Percentiles rank a stretch among this genome's conserved stretches.
phyloP scores from a whole-genome alignment of 352 stramenopile genomes.

The Paralagenidium karlingii region DNA sequence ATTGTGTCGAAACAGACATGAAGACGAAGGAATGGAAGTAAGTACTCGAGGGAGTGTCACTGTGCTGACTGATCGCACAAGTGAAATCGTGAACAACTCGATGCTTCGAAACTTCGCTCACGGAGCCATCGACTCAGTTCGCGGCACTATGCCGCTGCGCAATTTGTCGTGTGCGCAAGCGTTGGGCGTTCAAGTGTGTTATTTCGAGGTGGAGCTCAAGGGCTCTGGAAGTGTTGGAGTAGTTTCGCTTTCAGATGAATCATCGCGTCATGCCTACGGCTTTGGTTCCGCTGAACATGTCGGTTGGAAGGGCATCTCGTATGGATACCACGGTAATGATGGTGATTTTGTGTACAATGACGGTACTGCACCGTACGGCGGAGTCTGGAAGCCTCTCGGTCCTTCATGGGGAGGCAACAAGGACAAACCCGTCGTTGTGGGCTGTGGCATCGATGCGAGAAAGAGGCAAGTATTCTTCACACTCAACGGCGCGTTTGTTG shows the following conservation, averaged over 20 bases:
- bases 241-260: constrained; percentile 40
- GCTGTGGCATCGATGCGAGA: constrained; percentile 52
- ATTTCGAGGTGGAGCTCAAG: constrained; percentile 68
- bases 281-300: constrained; percentile 75
- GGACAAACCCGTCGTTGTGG: constrained; percentile 18
- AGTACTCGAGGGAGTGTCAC: constrained; percentile 46
- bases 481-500: constrained; percentile 55
- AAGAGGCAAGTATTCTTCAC: constrained; percentile 67
- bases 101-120: constrained; percentile 66
- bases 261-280: constrained; percentile 45
- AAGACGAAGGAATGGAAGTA: constrained; percentile 10
- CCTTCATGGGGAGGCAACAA: constrained; percentile 41
- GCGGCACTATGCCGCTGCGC: constrained; percentile 29
- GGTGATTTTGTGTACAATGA: constrained; percentile 79
- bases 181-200: constrained; percentile 36
- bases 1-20: constrained; percentile 22
- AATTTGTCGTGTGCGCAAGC: constrained; percentile 38
- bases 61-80: constrained; percentile 18
- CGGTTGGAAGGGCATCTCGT: constrained; percentile 69
- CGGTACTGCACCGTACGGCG: constrained; percentile 46
- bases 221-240: constrained; percentile 69
- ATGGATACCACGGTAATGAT: constrained; percentile 79
- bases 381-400: constrained; percentile 55
- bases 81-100: constrained; percentile 64
- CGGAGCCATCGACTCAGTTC: constrained; percentile 60